Evolutionary conservation across 352 stramenopile species (phyloP).

Genomic region (Globisporangium megalacanthum): DNA sequence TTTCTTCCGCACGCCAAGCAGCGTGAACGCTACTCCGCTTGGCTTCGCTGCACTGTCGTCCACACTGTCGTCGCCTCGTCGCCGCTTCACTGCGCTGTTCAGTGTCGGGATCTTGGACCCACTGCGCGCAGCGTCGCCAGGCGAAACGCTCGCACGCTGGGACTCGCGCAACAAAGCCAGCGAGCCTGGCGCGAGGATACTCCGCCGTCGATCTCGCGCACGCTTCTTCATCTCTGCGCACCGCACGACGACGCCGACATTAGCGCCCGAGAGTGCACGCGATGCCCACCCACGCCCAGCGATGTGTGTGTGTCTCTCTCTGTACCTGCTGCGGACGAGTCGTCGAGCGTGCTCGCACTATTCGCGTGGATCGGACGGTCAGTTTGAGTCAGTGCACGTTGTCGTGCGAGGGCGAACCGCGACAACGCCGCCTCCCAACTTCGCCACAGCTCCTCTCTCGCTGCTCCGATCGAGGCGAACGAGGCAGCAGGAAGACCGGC

Average conservation of each 20-base stretch:
- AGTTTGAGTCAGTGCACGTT: neutral
- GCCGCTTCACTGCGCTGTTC: constrained; percentile 5
- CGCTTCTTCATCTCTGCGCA: constrained; percentile 17
- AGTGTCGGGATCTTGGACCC: neutral
- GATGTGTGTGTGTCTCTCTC: neutral
- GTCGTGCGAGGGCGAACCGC: constrained; percentile 3
- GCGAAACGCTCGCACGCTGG: neutral
- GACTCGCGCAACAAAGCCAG: constrained; percentile 9
- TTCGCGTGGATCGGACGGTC: neutral
- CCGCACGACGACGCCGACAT: neutral
- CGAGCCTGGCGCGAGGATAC: constrained; percentile 14
- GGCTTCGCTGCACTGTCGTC: too few relatives aligned
- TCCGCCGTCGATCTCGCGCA: constrained; percentile 21
- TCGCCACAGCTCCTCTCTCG: constrained; percentile 20
- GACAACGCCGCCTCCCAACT: constrained; percentile 16
- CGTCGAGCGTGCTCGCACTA: neutral
- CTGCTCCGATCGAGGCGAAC: neutral
- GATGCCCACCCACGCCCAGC: too few relatives aligned
- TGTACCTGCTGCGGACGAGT: neutral
- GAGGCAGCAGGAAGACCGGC: neutral
- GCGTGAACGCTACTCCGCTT: too few relatives aligned
- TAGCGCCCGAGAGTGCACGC: neutral
- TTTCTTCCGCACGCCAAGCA: constrained; percentile 12
- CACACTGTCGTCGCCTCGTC: neutral
- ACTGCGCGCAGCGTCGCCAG: neutral